Base-by-base conservation (phyloP, 257 asterid species). In the Paulownia fortunei region DNA sequence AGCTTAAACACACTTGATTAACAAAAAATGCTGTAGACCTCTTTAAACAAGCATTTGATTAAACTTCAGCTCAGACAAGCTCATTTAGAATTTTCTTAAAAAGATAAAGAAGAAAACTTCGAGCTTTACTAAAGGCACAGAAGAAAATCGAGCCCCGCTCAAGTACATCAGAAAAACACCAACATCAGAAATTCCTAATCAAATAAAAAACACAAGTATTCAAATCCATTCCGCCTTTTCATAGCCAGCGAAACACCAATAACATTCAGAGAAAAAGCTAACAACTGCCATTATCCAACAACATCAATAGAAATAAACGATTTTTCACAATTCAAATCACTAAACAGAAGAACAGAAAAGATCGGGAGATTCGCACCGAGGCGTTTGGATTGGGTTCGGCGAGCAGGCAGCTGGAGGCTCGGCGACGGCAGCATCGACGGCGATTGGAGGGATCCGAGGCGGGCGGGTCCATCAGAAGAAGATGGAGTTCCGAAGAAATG, bases 401-500 rank as follows among this genome's bases (percentile, higher is more conserved):
- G 92, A 83, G 86, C 65, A 10, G 88, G 92, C 24, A 90, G 62
- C 41, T 80, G 93, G 67, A 91, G 77, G 78, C 74, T 64, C 37
- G 84, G 85, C 41, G 84, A 76, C 55, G 83, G 79, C 61, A 80
- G 87, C 71, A 78, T 21, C 60, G 88, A 67, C 72, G 86, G 67
- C 54, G 90, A 84, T 3, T 84, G 91, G 58, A 88, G 80, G 59
- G 93, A 90, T 77, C 96, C 90, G 73, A 91, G 84, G 63, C 84
- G 87, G 18, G 86, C 79, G 52, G 79, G 62, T 80, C 89, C 91
- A 32, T 82, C 87, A 44, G 93, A 69, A 12, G 91, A 74, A 9
- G 89, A 81, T 8, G 88, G 66, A 84, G 89, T 90, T 83, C 97
- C 90, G 80, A 86, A 55, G 77, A 95, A 91, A 67, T 82, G 89